Percentiles rank a stretch among this genome's conserved stretches.
These are phyloP conservation scores for Albatrellus ellisii DNA, from an alignment of 768 basidiomycete species.

Conservation along the genomic window DNA sequence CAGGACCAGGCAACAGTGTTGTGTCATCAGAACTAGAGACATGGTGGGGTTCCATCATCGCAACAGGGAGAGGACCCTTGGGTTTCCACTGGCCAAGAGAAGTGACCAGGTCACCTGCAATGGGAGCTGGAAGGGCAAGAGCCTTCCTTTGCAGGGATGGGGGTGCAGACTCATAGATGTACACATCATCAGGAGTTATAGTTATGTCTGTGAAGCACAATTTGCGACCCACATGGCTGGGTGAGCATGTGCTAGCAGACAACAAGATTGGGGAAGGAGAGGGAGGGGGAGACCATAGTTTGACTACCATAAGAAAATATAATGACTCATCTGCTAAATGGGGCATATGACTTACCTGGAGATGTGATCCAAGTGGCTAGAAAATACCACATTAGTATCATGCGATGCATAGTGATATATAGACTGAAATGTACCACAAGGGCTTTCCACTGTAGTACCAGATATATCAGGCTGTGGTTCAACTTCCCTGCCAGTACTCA, in stretches of 20 bases:
- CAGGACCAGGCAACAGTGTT: neutral
- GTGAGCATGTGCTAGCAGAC: conserved; percentile 41
- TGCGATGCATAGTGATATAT: too few species aligned
- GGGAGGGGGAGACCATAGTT: conserved; percentile 1
- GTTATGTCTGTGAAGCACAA: conserved; percentile 64
- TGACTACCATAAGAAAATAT: too few species aligned
- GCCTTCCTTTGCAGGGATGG: conserved; percentile 52
- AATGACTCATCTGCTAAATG: too few species aligned
- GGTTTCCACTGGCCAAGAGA: conserved; percentile 28
- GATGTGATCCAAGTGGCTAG: too few species aligned
- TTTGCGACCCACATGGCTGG: conserved; percentile 32
- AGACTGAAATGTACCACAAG: too few species aligned
- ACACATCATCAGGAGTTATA: conserved; percentile 56
- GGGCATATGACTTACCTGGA: too few species aligned
- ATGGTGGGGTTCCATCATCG: neutral
- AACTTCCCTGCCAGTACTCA: neutral
- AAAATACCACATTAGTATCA: too few species aligned
- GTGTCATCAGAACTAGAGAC: neutral
- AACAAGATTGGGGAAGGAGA: conserved; percentile 30
- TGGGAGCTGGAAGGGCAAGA: conserved; percentile 45
- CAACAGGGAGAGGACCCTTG: conserved; percentile 1
- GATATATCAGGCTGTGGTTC: too few species aligned
- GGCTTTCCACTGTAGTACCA: too few species aligned
- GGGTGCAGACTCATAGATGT: conserved; percentile 76
- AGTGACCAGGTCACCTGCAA: conserved; percentile 22